Base-by-base conservation (phyloP, 345 rosid species). In the Murraya koenigii region DNA sequence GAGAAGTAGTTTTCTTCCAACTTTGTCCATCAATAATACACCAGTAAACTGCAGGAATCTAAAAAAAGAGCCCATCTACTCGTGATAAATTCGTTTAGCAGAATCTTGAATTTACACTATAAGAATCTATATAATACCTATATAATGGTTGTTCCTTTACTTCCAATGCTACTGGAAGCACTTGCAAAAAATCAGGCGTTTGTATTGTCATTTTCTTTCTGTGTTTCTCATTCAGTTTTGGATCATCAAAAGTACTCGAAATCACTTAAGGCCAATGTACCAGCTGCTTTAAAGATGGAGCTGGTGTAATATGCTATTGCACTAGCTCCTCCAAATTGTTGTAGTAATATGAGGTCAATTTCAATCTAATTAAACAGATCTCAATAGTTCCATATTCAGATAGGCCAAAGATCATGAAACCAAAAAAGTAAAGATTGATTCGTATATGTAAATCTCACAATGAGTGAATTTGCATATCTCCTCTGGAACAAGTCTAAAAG, bases 321-420 rank as follows among this genome's bases (percentile, higher is more conserved):
- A 59, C 74, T 79, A 60, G n/a, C 72, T 38, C 97, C 97, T 72
- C 85, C 86, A 9, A 91, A 79, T 75, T 90, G 90, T 64, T 91
- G 94, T n/a, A 91, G 79, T 28, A 89, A 71, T 93, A 92, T 87
- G 59, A 90, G 76, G 39, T 95, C 97, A 41, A 87, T 76, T 20
- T 89, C 92, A 26, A 86, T 80, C 95, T 93, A 49, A 70, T 38
- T 49, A 60, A 60, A 47, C 55, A 49, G 74, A 66, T 39, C 8
- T 44, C 35, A 20, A 22, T 10, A 55, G 41, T 61, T 59, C 19
- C 69, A 49, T n/a, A 30, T 30, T 30, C 32, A 30, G 2, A 30
- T 30, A 30, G 2, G 32, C 32, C 1, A 30, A 30, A 30, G 32
- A 30, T 30, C 2, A 30, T 30, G n/a, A 28, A 80, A 65, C n/a